Evolutionary conservation across 192 early-diverging fungal genomes (phyloP).

Genomic region (Coemansia sp.): DNA sequence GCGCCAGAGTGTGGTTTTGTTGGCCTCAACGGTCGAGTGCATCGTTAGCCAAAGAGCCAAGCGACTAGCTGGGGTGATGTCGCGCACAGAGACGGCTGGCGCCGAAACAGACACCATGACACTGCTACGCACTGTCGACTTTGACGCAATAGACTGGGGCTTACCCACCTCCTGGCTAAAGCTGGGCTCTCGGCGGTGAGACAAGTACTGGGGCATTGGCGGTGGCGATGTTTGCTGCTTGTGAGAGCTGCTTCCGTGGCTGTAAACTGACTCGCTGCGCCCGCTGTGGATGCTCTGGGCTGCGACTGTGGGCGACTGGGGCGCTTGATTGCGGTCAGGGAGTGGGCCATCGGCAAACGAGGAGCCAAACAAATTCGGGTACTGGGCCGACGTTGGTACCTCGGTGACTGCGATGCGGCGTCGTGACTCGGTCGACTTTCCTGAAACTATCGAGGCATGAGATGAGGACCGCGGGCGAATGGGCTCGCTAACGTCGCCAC

Average conservation of each 20-base stretch:
- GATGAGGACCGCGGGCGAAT: constrained; percentile 44
- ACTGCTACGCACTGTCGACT: constrained; percentile 18
- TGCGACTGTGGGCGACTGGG: constrained; percentile 10
- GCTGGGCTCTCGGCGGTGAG: constrained; percentile 2
- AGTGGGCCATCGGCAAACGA: constrained; percentile 9
- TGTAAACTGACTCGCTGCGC: constrained; percentile 34
- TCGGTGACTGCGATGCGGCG: constrained; percentile 48
- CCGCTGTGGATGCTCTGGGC: constrained; percentile 20
- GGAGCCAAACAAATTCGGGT: constrained; percentile 38
- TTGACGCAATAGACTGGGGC: constrained; percentile 14
- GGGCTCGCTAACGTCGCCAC: background rate
- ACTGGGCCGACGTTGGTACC: constrained; percentile 37
- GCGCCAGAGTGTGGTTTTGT: constrained; percentile 33
- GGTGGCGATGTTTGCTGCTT: constrained; percentile 2
- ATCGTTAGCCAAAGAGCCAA: constrained; percentile 46
- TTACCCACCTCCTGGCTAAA: constrained; percentile 12
- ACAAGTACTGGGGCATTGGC: background rate
- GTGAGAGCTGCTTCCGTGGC: constrained; percentile 20
- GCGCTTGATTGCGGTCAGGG: background rate
- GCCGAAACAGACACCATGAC: background rate
- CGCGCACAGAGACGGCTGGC: constrained; percentile 32
- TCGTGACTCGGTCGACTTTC: constrained; percentile 40
- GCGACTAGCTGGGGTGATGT: constrained; percentile 48
- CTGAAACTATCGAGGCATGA: constrained; percentile 36
- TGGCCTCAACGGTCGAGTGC: constrained; percentile 22